Base-by-base conservation (phyloP, 352 stramenopile species). In the Globisporangium spinosum region DNA sequence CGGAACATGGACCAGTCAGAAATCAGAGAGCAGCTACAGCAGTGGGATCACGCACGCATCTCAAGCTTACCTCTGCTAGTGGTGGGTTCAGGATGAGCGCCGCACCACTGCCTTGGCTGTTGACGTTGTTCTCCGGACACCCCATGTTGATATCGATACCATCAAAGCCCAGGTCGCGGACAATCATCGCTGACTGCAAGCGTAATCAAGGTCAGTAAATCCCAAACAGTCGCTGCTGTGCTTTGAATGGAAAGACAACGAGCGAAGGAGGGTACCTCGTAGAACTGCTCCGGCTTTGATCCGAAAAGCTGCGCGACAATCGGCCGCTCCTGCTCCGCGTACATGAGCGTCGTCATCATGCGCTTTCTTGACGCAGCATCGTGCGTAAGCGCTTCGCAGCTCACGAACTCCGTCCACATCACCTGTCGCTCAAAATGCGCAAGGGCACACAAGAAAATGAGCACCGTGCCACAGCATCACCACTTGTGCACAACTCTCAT, bases 71-170 rank as follows among this genome's bases (percentile, higher is more conserved):
- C 70, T 75, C 70, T 29, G 85, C 85, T 32, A 91, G 71, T 29
- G 74, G 58, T 9, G 87, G 85, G 32, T 89, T 73, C 43, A 88
- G 68, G 27, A 93, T 93, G 9, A 95, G 74, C 9, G 87, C 70
- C 0, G 83, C 83, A 8, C 87, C 85, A 62, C 83, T 92, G 47
- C 80, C 80, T 77, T 94, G 87, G 23, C 90, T 91, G 70, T 85
- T 91, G 7, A 94, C 85, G 53, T 90, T 89, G 15, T 70, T 79
- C 40, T 94, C 82, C 0, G 87, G 87, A 32, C 87, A 94, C 9
- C 87, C 87, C 87, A 94, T 93, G 69, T 95, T 93, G 74, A 95
- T 93, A 59, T 95, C 87, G 49, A 95, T 91, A 57, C 85, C 85
- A 58, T 95, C 85, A 67, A 95, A 95, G 59, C 87, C 85, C 17